Evolutionary conservation across 208 protist species (phyloP), one percentile per base, ranked within the genome.

Genomic region (Blastocrithidia nonstop): DNA sequence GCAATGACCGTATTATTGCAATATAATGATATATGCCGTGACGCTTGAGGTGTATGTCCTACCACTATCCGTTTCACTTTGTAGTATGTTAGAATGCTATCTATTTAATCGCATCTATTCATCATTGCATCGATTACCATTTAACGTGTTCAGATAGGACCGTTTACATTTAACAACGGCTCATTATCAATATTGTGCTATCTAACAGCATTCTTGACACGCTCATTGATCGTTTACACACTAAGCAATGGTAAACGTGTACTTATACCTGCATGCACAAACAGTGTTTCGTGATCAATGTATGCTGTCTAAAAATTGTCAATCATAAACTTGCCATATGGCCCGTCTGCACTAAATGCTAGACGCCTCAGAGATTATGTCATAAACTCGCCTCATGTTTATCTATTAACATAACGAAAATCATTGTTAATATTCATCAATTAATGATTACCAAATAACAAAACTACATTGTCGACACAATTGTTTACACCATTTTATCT

Each of bases 381-480:
- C 22, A 56, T 39, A 71, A 85, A 85, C 6, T 70, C 71, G 32
- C 66, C 66, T 38, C 75, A 66, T 23, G 56, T 45, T 6, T 57
- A 27, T 6, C 41, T 49, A 51, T 90, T 59, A 20, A 90, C 80
- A 42, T 84, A 87, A 44, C 74, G 51, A 43, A 71, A 72, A 19
- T 67, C 25, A 8, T 69, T 69, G 39, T 81, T 60, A 43, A 93
- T 40, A 40, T 89, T 90, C 45, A 93, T 57, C 29, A 90, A 42
- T 45, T 93, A 79, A 50, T 93, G 84, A 57, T 93, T 93, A 22
- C 84, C 84, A 21, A 93, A 41, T 24, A 93, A 42, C 6, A 80
- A 33, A 16, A 86, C 57, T 6, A 93, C 57, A 40, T 74, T 66
- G 45, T 81, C 79, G 11, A 45, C 3, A 33, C 57, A 9, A n/a